Evolutionary conservation across 2,329 filamentous ascomycete species (phyloP), one percentile per base, ranked within the genome.

Genomic region (Sordariomycetes sp.): DNA sequence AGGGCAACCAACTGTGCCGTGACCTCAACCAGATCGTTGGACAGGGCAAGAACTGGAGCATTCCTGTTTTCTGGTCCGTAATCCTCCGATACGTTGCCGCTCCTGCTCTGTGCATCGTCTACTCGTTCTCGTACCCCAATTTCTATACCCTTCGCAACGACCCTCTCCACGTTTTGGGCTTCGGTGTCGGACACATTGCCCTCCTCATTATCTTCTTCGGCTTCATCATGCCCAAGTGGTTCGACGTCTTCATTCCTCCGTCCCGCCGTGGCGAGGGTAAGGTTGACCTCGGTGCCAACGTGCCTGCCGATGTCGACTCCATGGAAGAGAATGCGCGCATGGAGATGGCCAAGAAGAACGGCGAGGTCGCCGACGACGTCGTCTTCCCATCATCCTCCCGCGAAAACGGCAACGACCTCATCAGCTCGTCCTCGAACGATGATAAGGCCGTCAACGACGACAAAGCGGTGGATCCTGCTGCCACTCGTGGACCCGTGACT

Each of bases 21-120:
- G 71, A 75, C 42, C 61, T 75, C 17, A 75, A 75, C 39, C 45
- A 63, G 4, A 64, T 72, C 20, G 63, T 76, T 16, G 70, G 66
- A 8, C 56, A 54, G 4, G 69, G 68, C 33, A 66, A 64, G 24
- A 75, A 76, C 50, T 75, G 70, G 72, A 61, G 49, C 4, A 72
- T 76, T 17, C 70, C 72, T 1, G 38, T 34, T 3, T 68, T 72
- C 46, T 68, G 70, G 54, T 63, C 65, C 1, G 47, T 65, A 2
- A 51, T 75, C 0, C 49, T 71, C 1, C 66, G 68, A 15, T 72
- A 70, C 39, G 44, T 71, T 23, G 61, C 63, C 11, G 66, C 59
- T 0, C 69, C 67, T 0, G 59, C 68, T 14, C 55, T 72, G 2
- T 59, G 61, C 35, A 71, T 72, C 39, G 61, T 72, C 33, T 69